Conservation (phyloP, 352 stramenopile species). For the Phytophthora sojae region DNA sequence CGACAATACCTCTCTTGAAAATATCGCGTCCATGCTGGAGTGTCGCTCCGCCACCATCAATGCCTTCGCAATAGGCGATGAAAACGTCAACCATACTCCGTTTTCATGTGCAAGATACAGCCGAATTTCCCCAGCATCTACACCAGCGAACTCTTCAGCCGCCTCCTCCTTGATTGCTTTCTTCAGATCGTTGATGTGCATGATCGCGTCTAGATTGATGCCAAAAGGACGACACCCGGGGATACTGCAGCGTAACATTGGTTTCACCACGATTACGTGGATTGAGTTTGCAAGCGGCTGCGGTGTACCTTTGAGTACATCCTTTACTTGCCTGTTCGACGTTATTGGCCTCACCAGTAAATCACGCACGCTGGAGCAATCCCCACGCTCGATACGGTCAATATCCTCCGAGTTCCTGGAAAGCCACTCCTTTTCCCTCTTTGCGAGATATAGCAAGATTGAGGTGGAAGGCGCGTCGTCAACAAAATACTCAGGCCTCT, state of each 20-base stretch:
- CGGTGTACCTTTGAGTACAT: neutral
- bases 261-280: neutral
- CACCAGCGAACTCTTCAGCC: neutral
- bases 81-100: too few relatives aligned
- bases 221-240: neutral
- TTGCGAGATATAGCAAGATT: neutral
- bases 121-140: neutral
- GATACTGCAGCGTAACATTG: neutral
- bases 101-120: neutral
- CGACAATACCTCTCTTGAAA: neutral
- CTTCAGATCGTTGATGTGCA: too few relatives aligned
- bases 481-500: neutral
- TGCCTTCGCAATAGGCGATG: too few relatives aligned
- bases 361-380: neutral
- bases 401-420: neutral
- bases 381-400: neutral
- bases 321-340: neutral
- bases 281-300: too few relatives aligned
- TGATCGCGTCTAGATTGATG: neutral
- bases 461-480: neutral
- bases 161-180: too few relatives aligned
- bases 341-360: neutral
- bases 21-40: neutral
- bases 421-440: neutral
- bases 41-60: too few relatives aligned